Evolutionary conservation across 495 filamentous ascomycete species (phyloP).

Genomic region (Tuber calosporum): DNA sequence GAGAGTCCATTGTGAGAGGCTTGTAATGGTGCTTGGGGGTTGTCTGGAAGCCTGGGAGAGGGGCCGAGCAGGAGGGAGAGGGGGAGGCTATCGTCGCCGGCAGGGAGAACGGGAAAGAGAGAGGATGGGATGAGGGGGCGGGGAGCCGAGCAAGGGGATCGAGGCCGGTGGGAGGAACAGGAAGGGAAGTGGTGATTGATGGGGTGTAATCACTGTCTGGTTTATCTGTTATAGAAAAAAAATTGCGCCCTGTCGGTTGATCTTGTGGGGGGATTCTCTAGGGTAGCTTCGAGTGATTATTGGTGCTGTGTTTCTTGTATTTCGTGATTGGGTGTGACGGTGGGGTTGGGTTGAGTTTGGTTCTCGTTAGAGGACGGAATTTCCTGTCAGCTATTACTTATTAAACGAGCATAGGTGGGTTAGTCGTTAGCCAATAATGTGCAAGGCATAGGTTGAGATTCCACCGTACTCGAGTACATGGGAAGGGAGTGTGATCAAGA

Average conservation of each 20-base stretch:
- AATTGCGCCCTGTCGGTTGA: background rate
- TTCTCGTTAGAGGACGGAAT: background rate
- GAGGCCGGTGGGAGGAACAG: conserved; percentile 44
- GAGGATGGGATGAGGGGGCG: conserved; percentile 20
- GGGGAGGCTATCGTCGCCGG: conserved; percentile 45
- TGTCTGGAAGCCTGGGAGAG: conserved; percentile 42
- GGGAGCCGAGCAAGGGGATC: too few relatives aligned
- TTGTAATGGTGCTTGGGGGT: conserved; percentile 58
- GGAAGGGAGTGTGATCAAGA: background rate
- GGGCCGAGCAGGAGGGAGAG: conserved; percentile 30
- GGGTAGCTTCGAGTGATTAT: background rate
- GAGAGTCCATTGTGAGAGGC: conserved; percentile 63
- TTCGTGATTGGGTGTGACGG: background rate
- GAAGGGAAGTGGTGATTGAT: background rate
- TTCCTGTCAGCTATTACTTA: background rate
- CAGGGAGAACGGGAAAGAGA: conserved; percentile 20
- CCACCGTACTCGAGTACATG: background rate
- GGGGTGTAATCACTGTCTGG: background rate
- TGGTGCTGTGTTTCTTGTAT: background rate
- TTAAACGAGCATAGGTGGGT: background rate
- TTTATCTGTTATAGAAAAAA: background rate
- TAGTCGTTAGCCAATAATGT: background rate
- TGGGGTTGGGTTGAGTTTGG: background rate
- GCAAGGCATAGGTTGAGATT: background rate
- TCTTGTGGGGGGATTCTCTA: background rate